phyloP scores from a whole-genome alignment of 2,329 filamentous ascomycete genomes.

The Harringtonia lauricola region DNA sequence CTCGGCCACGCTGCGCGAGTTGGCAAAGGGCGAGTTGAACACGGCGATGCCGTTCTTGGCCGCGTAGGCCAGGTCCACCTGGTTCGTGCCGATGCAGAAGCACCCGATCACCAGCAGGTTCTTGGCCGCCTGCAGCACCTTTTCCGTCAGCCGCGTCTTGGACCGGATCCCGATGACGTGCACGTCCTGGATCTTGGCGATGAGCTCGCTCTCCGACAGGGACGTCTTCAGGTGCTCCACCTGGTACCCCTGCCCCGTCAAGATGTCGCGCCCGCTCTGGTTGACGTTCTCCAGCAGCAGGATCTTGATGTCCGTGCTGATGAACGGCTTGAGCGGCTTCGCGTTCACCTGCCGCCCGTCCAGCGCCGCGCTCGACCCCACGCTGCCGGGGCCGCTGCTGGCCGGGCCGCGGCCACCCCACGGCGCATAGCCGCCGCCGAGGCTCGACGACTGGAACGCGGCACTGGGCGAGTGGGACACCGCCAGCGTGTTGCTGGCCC shows the following conservation, averaged over 20 bases:
- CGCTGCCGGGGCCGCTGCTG: constrained; percentile 6
- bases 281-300: constrained; percentile 94
- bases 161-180: constrained; percentile 97
- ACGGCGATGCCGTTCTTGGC: constrained; percentile 83
- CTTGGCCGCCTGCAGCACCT: constrained; percentile 78
- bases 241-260: constrained; percentile 83
- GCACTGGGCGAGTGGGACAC: constrained; percentile 66
- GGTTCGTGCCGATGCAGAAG: constrained; percentile 98
- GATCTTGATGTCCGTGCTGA: constrained; percentile 93
- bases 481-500: constrained; percentile 36
- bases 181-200: constrained; percentile 91
- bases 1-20: constrained; percentile 93
- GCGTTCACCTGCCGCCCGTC: constrained; percentile 23
- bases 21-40: constrained; percentile 98
- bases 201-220: constrained; percentile 82
- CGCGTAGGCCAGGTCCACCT: constrained; percentile 78
- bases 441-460: constrained; percentile 64
- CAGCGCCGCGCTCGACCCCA: constrained; percentile 21
- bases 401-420: constrained; percentile 12
- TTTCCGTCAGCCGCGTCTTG: constrained; percentile 86
- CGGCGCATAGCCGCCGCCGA: constrained; percentile 20
- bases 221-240: constrained; percentile 87
- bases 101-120: constrained; percentile 93
- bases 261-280: constrained; percentile 72
- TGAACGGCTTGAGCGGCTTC: constrained; percentile 90